Conservation (phyloP, 1,284 basidiomycete genomes). For the Macrocybe sp. region DNA sequence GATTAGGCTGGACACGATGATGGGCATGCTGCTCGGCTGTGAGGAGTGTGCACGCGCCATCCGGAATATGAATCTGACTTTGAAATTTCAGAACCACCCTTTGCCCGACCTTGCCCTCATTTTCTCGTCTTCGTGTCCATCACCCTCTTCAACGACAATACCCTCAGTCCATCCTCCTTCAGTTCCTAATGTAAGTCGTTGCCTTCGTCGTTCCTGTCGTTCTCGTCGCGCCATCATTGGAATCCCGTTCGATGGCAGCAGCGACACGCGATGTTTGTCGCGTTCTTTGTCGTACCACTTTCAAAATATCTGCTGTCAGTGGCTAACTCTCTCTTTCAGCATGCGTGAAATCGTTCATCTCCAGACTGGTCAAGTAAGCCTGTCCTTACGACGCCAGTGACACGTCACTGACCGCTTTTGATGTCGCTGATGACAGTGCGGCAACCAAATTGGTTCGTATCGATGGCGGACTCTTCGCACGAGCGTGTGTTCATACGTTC, state of each 20-base stretch:
- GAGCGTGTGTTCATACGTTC: constrained; percentile 15
- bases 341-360: constrained; percentile 98
- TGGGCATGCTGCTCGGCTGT: too few species aligned
- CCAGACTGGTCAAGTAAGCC: constrained; percentile 87
- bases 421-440: constrained; percentile 57
- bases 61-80: constrained; percentile 37
- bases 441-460: constrained; percentile 90
- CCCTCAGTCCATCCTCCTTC: constrained; percentile 23
- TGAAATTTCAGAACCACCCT: constrained; percentile 33
- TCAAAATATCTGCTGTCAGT: constrained; percentile 11
- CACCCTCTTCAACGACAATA: constrained; percentile 34
- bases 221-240: constrained; percentile 15
- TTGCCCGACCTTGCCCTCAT: constrained; percentile 28
- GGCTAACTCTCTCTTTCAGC: constrained; percentile 38
- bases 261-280: constrained; percentile 26
- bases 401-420: constrained; percentile 13
- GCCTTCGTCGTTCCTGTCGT: constrained; percentile 1
- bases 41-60: constrained; percentile 28
- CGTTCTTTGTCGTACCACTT: constrained; percentile 41
- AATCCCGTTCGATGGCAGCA: constrained; percentile 5
- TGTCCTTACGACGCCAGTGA: constrained; percentile 9
- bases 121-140: constrained; percentile 38
- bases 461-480: constrained; percentile 16
- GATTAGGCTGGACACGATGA: too few species aligned
- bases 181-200: constrained; percentile 35